Base-by-base conservation (phyloP, 768 basidiomycete genomes). In the Tephrocybe rancida region DNA sequence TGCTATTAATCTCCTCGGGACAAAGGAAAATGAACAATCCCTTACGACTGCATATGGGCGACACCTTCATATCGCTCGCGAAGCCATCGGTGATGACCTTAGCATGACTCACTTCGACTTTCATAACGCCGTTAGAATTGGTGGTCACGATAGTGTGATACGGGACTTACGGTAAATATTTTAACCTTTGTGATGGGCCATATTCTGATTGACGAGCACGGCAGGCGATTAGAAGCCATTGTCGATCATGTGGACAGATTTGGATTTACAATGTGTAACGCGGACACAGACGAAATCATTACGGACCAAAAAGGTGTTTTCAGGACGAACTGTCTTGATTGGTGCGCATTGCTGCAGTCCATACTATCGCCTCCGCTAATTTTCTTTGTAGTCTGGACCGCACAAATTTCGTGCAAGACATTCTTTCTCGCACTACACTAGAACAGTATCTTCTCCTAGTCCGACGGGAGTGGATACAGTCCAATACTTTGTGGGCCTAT, bases 371-470 rank as follows among this genome's bases (percentile, higher is more conserved):
- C 21, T 54, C 18, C 48, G 38, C 29, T 59, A 35, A 61, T 47
- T 26, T 24, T 24, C 54, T 7, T 16, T 55, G 44, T 62, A 97
- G 97, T 68, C 74, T 99, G 58, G 96, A 99, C 64, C 87, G 97
- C 34, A 99, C 97, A 3, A 99, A 99, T 68, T 96, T 98, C 60
- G 87, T 97, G 1, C 92, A 99, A 70, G 96, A 98, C 64, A 93
- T 97, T 61, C 76, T 98, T 39, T 96, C 95, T 3, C 82, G 88
- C 11, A 81, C 81, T 37, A 84, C 87, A 0, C 76, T 98, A 14
- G 88, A 94, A 63, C 83, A 90, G 56, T 98, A 92, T 65, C 81
- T 98, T 30, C 67, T 78, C 37, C 86, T 93, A 34, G 84, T 90
- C 45, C 86, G 86, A 35, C 83, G 86, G 1, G 88, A 88, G 64